phyloP scores from a whole-genome alignment of 805 yeast species.

The Saturnispora mendoncae region DNA sequence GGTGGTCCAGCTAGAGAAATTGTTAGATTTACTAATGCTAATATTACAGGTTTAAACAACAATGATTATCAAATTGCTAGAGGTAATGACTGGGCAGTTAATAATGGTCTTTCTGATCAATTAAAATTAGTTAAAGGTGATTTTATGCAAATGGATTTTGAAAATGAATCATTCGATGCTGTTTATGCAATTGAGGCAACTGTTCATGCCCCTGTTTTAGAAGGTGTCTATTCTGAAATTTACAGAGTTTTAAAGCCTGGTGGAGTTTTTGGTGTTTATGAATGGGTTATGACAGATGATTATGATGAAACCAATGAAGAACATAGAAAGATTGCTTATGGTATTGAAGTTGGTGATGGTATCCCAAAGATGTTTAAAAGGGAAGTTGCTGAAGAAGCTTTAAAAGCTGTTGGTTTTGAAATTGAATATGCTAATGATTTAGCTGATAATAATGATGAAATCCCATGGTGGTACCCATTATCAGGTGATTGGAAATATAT shows the following conservation, averaged over 20 bases:
- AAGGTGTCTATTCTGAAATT: slow-evolving; percentile 92
- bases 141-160: slow-evolving; percentile 98
- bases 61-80: slow-evolving; percentile 95
- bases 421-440: slow-evolving; percentile 68
- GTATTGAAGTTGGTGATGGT: slow-evolving; percentile 98
- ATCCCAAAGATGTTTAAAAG: slow-evolving; percentile 92
- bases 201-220: slow-evolving; percentile 92
- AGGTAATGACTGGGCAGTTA: slow-evolving; percentile 72
- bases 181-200: slow-evolving; percentile 99
- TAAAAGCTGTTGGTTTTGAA: slow-evolving; percentile 80
- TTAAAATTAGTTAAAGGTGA: slow-evolving; percentile 90
- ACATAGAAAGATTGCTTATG: slow-evolving; percentile 92
- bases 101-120: slow-evolving; percentile 57
- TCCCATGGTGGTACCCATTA: slow-evolving; percentile 98
- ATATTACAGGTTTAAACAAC: slow-evolving; percentile 86
- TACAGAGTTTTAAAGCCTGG: slow-evolving; percentile 96
- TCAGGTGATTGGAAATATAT: slow-evolving; percentile 89
- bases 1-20: slow-evolving; percentile 99
- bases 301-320: slow-evolving; percentile 81
- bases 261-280: slow-evolving; percentile 95
- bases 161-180: slow-evolving; percentile 83
- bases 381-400: slow-evolving; percentile 81
- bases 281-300: slow-evolving; percentile 96
- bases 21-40: slow-evolving; percentile 79
- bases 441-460: slow-evolving; percentile 70